Percentiles rank a stretch among this genome's conserved stretches.
phyloP scores from a whole-genome alignment of 805 yeast species.

The Barnettozyma siamensis region DNA sequence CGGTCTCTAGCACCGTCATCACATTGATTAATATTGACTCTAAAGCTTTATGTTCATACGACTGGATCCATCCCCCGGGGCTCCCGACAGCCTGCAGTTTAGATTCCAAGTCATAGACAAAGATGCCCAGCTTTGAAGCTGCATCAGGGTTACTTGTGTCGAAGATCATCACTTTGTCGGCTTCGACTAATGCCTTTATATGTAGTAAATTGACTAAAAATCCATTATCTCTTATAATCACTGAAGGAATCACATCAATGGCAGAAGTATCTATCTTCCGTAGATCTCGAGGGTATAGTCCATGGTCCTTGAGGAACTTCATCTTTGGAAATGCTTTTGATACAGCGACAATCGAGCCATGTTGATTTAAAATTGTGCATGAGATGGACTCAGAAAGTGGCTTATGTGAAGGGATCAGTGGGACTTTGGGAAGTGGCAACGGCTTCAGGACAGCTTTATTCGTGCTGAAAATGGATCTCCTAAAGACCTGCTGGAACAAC shows the following conservation, averaged over 20 bases:
- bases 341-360: constrained; percentile 72
- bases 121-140: constrained; percentile 66
- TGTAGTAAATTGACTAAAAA: constrained; percentile 79
- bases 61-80: constrained; percentile 34
- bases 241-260: constrained; percentile 83
- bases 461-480: neutral
- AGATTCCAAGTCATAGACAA: constrained; percentile 79
- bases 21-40: constrained; percentile 81
- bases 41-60: constrained; percentile 75
- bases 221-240: constrained; percentile 71
- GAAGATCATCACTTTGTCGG: constrained; percentile 74
- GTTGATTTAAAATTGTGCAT: constrained; percentile 74
- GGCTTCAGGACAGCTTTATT: neutral
- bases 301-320: constrained; percentile 65
- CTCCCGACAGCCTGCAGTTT: constrained; percentile 44
- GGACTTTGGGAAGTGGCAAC: constrained; percentile 6
- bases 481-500: neutral
- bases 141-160: constrained; percentile 53
- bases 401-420: constrained; percentile 4
- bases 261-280: constrained; percentile 71
- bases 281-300: constrained; percentile 79
- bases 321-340: constrained; percentile 78
- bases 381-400: constrained; percentile 3
- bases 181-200: constrained; percentile 83
- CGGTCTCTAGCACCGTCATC: constrained; percentile 72